Evolutionary conservation across 2,329 filamentous ascomycete species (phyloP).

Genomic region (Beauveria medogensis): DNA sequence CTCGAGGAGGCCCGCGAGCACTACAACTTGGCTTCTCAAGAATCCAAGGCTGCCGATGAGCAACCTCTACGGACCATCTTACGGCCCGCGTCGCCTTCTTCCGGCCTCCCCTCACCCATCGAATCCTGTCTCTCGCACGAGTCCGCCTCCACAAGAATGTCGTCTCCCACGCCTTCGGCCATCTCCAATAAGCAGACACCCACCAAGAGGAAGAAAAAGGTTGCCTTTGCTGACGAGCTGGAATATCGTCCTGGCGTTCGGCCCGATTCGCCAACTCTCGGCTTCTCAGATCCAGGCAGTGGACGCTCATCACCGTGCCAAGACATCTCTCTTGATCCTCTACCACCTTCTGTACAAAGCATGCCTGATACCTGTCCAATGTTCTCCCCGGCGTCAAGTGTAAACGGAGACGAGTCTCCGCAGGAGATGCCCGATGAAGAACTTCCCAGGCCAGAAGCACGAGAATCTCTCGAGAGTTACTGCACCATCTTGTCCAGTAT

Average conservation of each 20-base stretch:
- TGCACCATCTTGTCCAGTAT: conserved; percentile 40
- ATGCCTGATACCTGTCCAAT: conserved; percentile 3
- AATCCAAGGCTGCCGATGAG: conserved; percentile 34
- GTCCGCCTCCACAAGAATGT: conserved; percentile 33
- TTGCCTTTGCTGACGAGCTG: conserved; percentile 28
- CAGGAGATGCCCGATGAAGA: neutral
- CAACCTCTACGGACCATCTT: conserved; percentile 34
- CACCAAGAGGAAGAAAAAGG: conserved; percentile 30
- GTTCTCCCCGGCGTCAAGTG: conserved; percentile 2
- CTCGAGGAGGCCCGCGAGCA: conserved; percentile 44
- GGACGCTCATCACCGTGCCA: conserved; percentile 5
- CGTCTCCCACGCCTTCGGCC: conserved; percentile 40
- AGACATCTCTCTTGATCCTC: conserved; percentile 7
- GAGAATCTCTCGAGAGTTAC: conserved; percentile 40
- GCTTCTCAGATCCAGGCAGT: conserved; percentile 36
- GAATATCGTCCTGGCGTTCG: conserved; percentile 41
- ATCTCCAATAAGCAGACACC: conserved; percentile 25
- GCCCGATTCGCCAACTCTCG: conserved; percentile 53
- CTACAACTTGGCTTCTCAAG: conserved; percentile 39
- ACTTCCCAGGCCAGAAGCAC: conserved; percentile 28
- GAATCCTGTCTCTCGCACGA: conserved; percentile 38
- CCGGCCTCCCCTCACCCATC: conserved; percentile 38
- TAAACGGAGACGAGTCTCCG: neutral
- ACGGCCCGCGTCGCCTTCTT: conserved; percentile 30
- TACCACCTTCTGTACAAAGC: conserved; percentile 1